Percentiles rank a stretch among this genome's conserved stretches.
Conservation (phyloP, 1,139 yeast genomes). For the Blastobotrys aristatus region DNA sequence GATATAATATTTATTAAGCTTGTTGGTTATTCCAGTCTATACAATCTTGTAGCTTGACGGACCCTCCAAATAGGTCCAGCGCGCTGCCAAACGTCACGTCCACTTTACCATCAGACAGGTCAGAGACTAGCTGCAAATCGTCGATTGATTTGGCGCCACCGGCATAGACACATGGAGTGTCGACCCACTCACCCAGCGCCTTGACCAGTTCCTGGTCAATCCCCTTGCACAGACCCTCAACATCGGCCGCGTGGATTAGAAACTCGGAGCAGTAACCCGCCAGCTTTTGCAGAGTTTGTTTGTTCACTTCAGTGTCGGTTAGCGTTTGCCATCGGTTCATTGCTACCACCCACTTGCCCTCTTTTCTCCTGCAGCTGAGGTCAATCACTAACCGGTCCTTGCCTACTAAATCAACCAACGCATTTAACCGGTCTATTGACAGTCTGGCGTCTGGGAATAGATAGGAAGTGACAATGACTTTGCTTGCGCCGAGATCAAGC, state of each 20-base stretch:
- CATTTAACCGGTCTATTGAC: conserved; percentile 48
- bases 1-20: neutral
- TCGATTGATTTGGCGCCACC: conserved; percentile 83
- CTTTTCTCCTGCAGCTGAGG: conserved; percentile 68
- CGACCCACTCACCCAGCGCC: conserved; percentile 74
- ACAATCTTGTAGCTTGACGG: conserved; percentile 71
- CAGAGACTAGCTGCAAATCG: conserved; percentile 62
- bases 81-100: conserved; percentile 93
- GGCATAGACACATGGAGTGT: conserved; percentile 82
- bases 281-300: conserved; percentile 49
- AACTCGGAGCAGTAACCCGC: conserved; percentile 75
- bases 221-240: conserved; percentile 92
- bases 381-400: conserved; percentile 74
- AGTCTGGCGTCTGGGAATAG: conserved; percentile 63
- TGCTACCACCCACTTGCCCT: conserved; percentile 77
- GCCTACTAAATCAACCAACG: conserved; percentile 52
- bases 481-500: conserved; percentile 65
- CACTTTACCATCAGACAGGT: conserved; percentile 71
- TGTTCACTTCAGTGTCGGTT: conserved; percentile 55
- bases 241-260: conserved; percentile 95
- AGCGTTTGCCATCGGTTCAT: conserved; percentile 96
- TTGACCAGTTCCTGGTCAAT: conserved; percentile 74
- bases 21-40: conserved; percentile 56
- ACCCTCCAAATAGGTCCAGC: conserved; percentile 79
- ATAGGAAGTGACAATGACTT: conserved; percentile 91